Conservation (phyloP, 2,329 filamentous ascomycete species). For the Coniochaeta hoffmannii region DNA sequence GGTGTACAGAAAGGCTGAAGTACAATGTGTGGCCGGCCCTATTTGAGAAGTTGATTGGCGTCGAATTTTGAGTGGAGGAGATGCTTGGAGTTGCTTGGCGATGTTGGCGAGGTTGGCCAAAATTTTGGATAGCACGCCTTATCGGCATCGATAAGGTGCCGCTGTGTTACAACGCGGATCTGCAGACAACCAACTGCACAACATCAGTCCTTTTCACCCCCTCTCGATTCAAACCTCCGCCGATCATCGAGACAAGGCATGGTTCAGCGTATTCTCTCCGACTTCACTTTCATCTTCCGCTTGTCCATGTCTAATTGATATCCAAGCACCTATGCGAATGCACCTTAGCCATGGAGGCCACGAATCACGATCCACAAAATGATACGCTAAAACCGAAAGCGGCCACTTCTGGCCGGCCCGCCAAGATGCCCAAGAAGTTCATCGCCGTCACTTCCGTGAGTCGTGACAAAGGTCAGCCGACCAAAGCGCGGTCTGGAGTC, state of each 20-base stretch:
- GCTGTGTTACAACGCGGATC: background rate
- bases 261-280: background rate
- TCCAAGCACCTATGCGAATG: no score
- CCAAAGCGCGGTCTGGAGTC: background rate
- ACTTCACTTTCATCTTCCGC: background rate
- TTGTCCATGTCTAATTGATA: background rate
- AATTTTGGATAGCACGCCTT: background rate
- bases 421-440: background rate
- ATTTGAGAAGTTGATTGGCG: no score
- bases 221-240: background rate
- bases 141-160: slow-evolving; percentile 2
- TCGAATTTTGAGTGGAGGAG: no score
- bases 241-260: background rate
- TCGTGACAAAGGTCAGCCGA: background rate
- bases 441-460: background rate
- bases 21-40: no score
- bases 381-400: background rate
- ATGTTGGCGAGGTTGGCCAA: background rate
- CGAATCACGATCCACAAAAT: background rate
- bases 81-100: background rate
- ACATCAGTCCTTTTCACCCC: background rate
- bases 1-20: background rate
- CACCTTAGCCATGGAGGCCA: background rate
- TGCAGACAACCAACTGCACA: background rate
- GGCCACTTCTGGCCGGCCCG: background rate